Evolutionary conservation across 2,329 filamentous ascomycete species (phyloP), one percentile per base, ranked within the genome.

Genomic region (Phaeoacremonium minimum): DNA sequence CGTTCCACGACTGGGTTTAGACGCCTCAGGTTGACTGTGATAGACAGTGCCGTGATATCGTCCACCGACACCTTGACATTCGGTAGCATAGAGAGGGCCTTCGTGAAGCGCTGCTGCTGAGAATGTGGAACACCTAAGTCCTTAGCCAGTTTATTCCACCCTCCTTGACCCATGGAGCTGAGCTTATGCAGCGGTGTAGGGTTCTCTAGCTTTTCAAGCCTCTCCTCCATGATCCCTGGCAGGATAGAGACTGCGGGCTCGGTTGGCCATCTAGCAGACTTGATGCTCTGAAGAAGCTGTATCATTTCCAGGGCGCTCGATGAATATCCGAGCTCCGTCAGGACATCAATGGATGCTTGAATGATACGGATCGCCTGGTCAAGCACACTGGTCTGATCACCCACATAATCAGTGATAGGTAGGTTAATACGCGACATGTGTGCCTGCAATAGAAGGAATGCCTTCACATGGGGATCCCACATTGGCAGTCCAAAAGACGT

Each of bases 401-500:
- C 93, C 4, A 98, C 89, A 55, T 98, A 98, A 71, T 98, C 93
- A 1, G 87, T 84, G 40, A 98, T 96, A 4, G 94, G 94, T 4
- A 98, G 79, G 37, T 91, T 82, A 47, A 97, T 84, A 39, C 91
- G 85, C 15, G 86, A 88, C 78, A 98, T 95, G 63, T 96, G 89
- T 1, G 93, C 89, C 61, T 98, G 94, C 0, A 98, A 74, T 2
- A 98, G 74, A 26, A 98, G 67, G 66, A 96, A 97, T 0, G 93
- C 82, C 61, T 98, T 98, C 55, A 97, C 88, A 56, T 98, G 93
- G 0, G 93, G 93, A 65, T 98, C 93, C 93, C 93, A 98, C 82
- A 98, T 86, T 2, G 91, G 91, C 28, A 96, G 67, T 8, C 80
- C 82, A 35, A 93, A 78, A 4, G 64, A 60, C 14, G 63, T 63